Conservation (phyloP, 805 yeast genomes). For the Debaryomyces maramus region DNA sequence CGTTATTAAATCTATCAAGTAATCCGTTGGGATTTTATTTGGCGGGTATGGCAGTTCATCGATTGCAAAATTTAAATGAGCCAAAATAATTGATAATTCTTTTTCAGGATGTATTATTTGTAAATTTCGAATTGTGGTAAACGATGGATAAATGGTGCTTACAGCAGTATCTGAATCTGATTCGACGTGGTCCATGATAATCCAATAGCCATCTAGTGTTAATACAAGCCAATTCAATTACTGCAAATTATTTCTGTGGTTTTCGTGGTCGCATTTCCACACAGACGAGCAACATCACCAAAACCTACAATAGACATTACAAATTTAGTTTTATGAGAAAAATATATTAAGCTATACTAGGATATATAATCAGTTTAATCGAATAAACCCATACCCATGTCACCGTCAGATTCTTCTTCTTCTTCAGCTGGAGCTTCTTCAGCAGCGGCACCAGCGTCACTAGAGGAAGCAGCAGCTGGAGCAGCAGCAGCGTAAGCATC, state of each 20-base stretch:
- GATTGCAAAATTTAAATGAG: constrained; percentile 13
- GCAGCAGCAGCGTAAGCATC: constrained; percentile 99
- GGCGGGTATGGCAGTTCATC: constrained; percentile 11
- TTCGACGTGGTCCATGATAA: constrained; percentile 1
- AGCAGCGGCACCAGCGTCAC: constrained; percentile 57
- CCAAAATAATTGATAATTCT: constrained; percentile 17
- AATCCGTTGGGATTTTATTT: background rate
- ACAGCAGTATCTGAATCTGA: background rate
- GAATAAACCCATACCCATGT: constrained; percentile 96
- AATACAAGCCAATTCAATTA: background rate
- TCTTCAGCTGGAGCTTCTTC: constrained; percentile 74
- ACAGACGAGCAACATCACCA: no score
- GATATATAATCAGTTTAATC: constrained; percentile 57
- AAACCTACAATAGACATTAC: no score
- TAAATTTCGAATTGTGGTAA: background rate
- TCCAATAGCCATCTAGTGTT: background rate
- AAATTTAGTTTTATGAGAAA: no score
- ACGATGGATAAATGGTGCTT: constrained; percentile 4
- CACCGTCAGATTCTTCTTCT: constrained; percentile 63
- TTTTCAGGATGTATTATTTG: constrained; percentile 8
- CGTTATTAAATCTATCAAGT: background rate
- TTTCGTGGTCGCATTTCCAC: background rate
- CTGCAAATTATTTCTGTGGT: constrained; percentile 5
- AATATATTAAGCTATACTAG: constrained; percentile 3
- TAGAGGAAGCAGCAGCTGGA: constrained; percentile 89